Base-by-base conservation (phyloP, 495 filamentous ascomycete species). In the Penicillium mononematosum region DNA sequence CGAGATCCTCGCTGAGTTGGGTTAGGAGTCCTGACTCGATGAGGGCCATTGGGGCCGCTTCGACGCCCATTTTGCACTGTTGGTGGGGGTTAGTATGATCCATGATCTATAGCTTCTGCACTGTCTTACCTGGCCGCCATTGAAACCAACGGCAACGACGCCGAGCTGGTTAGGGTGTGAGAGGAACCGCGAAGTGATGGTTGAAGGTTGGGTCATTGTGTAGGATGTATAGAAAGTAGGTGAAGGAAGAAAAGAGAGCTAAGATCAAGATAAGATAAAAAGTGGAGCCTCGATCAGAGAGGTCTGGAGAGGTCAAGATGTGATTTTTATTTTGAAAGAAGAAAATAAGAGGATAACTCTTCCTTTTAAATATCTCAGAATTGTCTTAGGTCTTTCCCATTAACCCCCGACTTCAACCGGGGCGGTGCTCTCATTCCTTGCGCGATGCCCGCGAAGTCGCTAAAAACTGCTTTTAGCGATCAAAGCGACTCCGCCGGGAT, bases 91-190 rank as follows among this genome's bases (percentile, higher is more conserved):
- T 47, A 60, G 53, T 25, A n/a, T 25, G 36, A 39, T n/a, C 29
- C 47, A 58, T 65, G 58, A 45, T 42, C 34, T 42, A 41, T 41
- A 39, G 19, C 19, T 45, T 29, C 36, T 34, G 14, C 50, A 43
- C 60, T n/a, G 45, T 61, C 77, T 62, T 83, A 93, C 92, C 83
- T 98, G 94, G 50, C 94, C 94, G 63, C 95, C 94, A 53, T 92
- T 96, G 81, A 98, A 98, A 56, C 93, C 93, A 19, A 98, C 94
- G 27, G 93, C 92, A 39, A 98, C 90, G 49, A 98, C 81, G 55
- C 94, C 94, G 53, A 98, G 82, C 60, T 97, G 85, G 68, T 87
- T 78, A 49, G 83, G 80, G 59, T 85, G 77, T 58, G 85, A 75
- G 58, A 98, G 88, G 77, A 96, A 98, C 62, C 88, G 90, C 64